Evolutionary conservation across 768 basidiomycete genomes (phyloP), one percentile per base, ranked within the genome.

Genomic region (Pleurotus sapidus): DNA sequence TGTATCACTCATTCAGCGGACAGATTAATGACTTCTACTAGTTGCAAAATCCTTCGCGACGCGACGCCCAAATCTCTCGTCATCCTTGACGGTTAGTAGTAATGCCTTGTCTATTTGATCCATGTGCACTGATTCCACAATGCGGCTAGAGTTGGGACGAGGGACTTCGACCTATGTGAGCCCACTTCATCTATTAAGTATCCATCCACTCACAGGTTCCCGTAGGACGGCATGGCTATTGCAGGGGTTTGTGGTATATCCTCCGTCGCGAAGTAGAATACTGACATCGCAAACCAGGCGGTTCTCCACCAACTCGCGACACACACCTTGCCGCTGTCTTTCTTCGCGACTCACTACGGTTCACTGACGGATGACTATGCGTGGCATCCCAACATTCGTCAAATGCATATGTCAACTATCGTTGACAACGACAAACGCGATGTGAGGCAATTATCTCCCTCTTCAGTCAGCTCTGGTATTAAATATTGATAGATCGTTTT

Each of bases 311-410:
- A 96, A 67, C 81, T 99, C 14, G 93, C 97, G 1, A 97, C 95
- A 0, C 92, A 93, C 64, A 95, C 93, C 0, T 75, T 97, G 4
- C 88, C 95, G 9, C 74, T 98, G 24, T 89, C 92, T 1, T 97
- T 98, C 77, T 99, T 99, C 65, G 96, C 97, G 37, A 99, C 97
- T 0, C 97, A 99, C 71, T 99, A 98, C 63, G 94, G 94, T 3
- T 91, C 94, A 1, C 78, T 98, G 43, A 97, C 96, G 6, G 93
- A 97, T 63, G 96, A 98, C 68, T 98, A 90, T 68, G 81, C 82
- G 2, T 93, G 93, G 64, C 93, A 95, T 66, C 90, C 92, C 1
- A 97, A 95, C 65, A 91, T 98, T 62, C 80, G 92, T 56, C 91
- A 88, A 56, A 96, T 96, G 89, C 87, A 97, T 71, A 98, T 99